Evolutionary conservation across 129 eudicot genomes (phyloP).

Genomic region (Apium graveolens): DNA sequence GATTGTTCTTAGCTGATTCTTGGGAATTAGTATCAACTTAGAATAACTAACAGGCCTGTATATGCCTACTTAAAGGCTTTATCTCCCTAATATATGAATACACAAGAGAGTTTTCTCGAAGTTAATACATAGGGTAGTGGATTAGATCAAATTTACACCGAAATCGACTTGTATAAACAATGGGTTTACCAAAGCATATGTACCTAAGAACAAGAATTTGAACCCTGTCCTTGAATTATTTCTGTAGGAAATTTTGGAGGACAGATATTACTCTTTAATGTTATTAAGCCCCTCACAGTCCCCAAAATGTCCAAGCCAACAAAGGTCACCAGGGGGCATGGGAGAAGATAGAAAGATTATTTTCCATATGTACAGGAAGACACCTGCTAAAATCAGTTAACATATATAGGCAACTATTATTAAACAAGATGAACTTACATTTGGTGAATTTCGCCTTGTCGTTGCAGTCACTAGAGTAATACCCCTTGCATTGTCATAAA

Average conservation of each 20-base stretch:
- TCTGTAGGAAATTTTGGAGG: background rate
- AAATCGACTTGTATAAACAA: background rate
- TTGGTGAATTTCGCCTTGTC: slow-evolving; percentile 98
- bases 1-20: no score
- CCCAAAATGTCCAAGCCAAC: background rate
- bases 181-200: background rate
- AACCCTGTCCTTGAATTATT: background rate
- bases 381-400: background rate
- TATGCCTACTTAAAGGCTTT: no score
- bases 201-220: background rate
- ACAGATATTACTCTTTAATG: background rate
- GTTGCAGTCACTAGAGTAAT: slow-evolving; percentile 90
- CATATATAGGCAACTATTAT: background rate
- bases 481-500: slow-evolving; percentile 89
- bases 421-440: slow-evolving; percentile 36
- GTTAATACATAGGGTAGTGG: background rate
- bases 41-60: no score
- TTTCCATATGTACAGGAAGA: background rate
- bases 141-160: background rate
- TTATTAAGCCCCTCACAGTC: background rate
- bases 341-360: background rate
- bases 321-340: background rate
- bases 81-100: no score
- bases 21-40: no score
- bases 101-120: no score